phyloP scores from a whole-genome alignment of 352 stramenopile species.

The Halophytophthora batemanensis region DNA sequence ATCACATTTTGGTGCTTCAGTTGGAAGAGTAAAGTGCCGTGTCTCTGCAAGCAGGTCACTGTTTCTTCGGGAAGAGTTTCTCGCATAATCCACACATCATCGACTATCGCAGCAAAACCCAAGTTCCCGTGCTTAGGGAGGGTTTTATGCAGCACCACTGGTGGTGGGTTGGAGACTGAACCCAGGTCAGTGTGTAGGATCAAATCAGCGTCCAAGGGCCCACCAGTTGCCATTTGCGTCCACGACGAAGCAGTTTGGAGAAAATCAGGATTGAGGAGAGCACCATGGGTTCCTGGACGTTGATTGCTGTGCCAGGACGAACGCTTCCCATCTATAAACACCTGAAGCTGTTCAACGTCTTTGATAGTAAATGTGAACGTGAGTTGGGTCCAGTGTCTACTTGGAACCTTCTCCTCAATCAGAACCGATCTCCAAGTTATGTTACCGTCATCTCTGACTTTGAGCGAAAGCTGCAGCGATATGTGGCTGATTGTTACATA shows the following conservation, averaged over 20 bases:
- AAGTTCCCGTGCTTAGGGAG: slow-evolving; percentile 3
- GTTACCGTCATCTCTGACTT: background rate
- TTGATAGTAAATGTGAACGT: slow-evolving; percentile 14
- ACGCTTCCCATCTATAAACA: slow-evolving; percentile 15
- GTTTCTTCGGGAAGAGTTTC: slow-evolving; percentile 5
- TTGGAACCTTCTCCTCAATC: slow-evolving; percentile 11
- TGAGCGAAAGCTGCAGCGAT: slow-evolving; percentile 14
- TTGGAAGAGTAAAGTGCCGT: slow-evolving; percentile 33
- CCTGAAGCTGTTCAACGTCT: slow-evolving; percentile 6
- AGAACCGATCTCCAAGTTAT: slow-evolving; percentile 9
- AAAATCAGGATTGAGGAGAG: slow-evolving; percentile 7
- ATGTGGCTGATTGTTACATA: slow-evolving; percentile 9
- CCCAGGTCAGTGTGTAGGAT: background rate
- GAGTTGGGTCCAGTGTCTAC: slow-evolving; percentile 10
- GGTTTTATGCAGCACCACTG: slow-evolving; percentile 1
- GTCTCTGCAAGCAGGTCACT: slow-evolving; percentile 18
- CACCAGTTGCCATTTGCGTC: slow-evolving; percentile 14
- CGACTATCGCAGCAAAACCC: slow-evolving; percentile 22
- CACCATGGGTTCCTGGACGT: background rate
- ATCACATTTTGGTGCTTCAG: slow-evolving; percentile 30
- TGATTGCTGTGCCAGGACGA: slow-evolving; percentile 12
- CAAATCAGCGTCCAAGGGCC: background rate
- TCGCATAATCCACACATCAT: slow-evolving; percentile 29
- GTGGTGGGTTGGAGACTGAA: background rate
- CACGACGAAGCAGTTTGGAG: slow-evolving; percentile 10